Base-by-base conservation (phyloP, 1,284 basidiomycete genomes). In the Ceratobasidium sp. region DNA sequence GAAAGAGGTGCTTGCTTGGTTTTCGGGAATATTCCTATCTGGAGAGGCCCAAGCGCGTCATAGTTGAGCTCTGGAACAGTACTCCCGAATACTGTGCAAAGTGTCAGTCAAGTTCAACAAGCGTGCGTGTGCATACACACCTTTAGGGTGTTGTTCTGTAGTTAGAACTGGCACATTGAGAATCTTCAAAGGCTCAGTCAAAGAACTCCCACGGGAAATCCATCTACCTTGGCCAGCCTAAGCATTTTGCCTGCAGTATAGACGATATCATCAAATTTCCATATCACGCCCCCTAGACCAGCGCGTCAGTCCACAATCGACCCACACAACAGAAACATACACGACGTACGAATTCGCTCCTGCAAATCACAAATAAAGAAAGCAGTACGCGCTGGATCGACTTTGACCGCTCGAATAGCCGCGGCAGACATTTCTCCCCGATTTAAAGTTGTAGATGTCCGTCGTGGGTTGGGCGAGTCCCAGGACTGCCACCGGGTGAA, bases 331-430 rank as follows among this genome's bases (percentile, higher is more conserved):
- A 51, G 29, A 44, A 67, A 78, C 76, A 52, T 68, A 75, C 73
- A 75, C 29, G 73, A 75, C 73, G 61, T 75, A 78, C 78, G 70
- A 67, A 78, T 64, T 1, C 78, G 78, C n/a, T 78, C 78, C 29
- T 78, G 78, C 25, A 78, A 43, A 57, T 78, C 78, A 51, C 78
- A 78, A 25, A 78, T 68, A 37, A 78, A 76, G 44, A 78, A 78
- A 19, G 78, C 78, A 8, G 78, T 78, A 22, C 71, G 67, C 49
- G 49, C 49, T 15, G 73, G 73, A n/a, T 75, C 62, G 25, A 66
- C 73, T 40, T 75, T 75, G 34, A 75, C 73, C 17, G 51, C 52
- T 44, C 73, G 49, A 17, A 56, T 40, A 13, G 68, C 68, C 2
- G 37, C 68, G 32, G 17, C 37, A 34, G 68, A 43, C 68, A 71